Base-by-base conservation (phyloP, 2,329 filamentous ascomycete species). In the Neoascochyta sp. region DNA sequence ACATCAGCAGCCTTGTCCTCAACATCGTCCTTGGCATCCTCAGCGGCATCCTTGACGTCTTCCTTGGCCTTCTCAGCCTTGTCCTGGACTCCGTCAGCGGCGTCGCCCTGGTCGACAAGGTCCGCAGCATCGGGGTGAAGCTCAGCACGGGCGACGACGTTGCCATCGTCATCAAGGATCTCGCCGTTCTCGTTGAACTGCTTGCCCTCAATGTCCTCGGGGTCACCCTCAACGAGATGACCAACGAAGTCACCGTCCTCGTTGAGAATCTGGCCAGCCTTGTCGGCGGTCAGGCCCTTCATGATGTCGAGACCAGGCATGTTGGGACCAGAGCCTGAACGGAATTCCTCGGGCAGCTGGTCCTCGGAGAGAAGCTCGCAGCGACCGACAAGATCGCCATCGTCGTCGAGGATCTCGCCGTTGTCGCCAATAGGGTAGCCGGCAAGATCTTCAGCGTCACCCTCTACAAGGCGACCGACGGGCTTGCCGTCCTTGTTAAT, bases 391-490 rank as follows among this genome's bases (percentile, higher is more conserved):
- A 75, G 66, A 41, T 74, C 68, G 14, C 73, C 73, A 38, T 73
- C 68, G 22, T 75, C 69, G 35, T 75, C 70, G 14, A 76, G 65
- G 16, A 76, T 75, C 45, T 75, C 71, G 34, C 73, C 73, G 9
- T 74, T 64, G 20, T 74, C 67, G 34, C 72, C 71, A 35, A 74
- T 72, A 10, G 60, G 62, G 50, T 74, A 74, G 19, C 71, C 71
- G 27, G 59, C 65, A 24, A 73, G 68, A 38, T 73, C 69, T 50
- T 73, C 69, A 13, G 69, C 69, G 34, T 73, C 70, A 36, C 70
- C 71, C 47, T 74, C 71, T 16, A 66, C 67, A 22, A 74, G 67
- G 27, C 63, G 64, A 32, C 69, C 71, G 30, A 74, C 54, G 3
- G 61, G 48, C 28, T 71, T 70, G 45, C 71, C 71, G 17, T 73